A percentile compares a stretch with the other conserved stretches of the same genome.
phyloP scores from a whole-genome alignment of 2,329 filamentous ascomycete genomes.

The Zalaria obscura region DNA sequence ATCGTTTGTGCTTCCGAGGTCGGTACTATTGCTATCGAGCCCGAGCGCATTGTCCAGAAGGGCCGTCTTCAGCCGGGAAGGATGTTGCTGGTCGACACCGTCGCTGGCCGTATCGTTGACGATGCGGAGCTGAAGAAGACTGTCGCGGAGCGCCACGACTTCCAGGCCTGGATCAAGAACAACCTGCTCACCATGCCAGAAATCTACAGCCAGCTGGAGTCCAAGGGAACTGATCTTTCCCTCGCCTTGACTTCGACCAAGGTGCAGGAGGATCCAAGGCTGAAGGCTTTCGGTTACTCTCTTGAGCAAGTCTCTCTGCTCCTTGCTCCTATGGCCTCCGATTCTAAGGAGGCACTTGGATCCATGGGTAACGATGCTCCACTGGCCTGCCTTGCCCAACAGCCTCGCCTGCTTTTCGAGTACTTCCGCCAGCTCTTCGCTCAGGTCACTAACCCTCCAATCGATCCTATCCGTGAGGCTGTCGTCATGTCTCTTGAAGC shows the following conservation, averaged over 20 bases:
- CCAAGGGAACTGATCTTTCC: slow-evolving; percentile 48
- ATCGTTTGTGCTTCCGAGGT: slow-evolving; percentile 97
- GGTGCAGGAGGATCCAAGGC: slow-evolving; percentile 70
- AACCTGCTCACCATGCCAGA: slow-evolving; percentile 71
- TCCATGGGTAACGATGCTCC: slow-evolving; percentile 98
- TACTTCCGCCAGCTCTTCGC: slow-evolving; percentile 98
- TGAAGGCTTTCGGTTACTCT: slow-evolving; percentile 85
- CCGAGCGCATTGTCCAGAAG: slow-evolving; percentile 82
- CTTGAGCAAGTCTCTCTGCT: slow-evolving; percentile 89
- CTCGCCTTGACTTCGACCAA: slow-evolving; percentile 52
- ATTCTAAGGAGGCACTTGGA: slow-evolving; percentile 91
- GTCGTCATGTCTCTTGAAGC: slow-evolving; percentile 97
- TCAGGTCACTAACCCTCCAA: slow-evolving; percentile 94
- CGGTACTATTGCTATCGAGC: slow-evolving; percentile 81
- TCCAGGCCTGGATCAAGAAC: slow-evolving; percentile 74
- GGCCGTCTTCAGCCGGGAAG: slow-evolving; percentile 85
- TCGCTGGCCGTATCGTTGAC: slow-evolving; percentile 83
- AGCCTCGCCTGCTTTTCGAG: slow-evolving; percentile 79
- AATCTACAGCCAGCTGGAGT: slow-evolving; percentile 48
- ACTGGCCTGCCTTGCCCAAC: slow-evolving; percentile 77
- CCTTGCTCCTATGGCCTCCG: slow-evolving; percentile 87
- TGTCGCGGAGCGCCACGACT: slow-evolving; percentile 76
- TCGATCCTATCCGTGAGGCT: slow-evolving; percentile 91
- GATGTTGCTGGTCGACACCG: slow-evolving; percentile 90
- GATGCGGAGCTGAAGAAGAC: slow-evolving; percentile 83